Percentiles rank a stretch among this genome's conserved stretches.
Evolutionary conservation across 148 eudicot genomes (phyloP).

Genomic region (Chenopodium suecicum): DNA sequence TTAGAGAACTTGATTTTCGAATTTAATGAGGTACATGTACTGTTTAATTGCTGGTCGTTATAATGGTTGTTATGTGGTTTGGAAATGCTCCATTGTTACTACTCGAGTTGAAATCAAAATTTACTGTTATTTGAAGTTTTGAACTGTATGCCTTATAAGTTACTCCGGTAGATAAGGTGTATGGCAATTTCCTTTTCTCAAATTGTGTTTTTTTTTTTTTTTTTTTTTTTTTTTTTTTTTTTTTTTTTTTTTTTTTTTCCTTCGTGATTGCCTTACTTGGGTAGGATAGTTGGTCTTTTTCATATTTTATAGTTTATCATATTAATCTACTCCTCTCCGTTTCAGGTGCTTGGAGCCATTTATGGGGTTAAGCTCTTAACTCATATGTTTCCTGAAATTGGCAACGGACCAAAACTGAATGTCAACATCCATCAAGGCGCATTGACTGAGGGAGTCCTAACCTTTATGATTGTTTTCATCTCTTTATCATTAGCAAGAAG

Average conservation of each 20-base stretch:
- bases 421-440: slow-evolving; percentile 75
- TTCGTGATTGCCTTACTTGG: not conserved
- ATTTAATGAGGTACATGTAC: not conserved
- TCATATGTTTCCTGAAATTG: slow-evolving; percentile 51
- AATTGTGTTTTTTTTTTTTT: not conserved
- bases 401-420: slow-evolving; percentile 65
- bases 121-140: not conserved
- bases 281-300: not conserved
- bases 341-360: slow-evolving; percentile 78
- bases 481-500: slow-evolving; percentile 50
- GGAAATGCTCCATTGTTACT: not conserved
- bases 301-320: not conserved
- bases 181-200: not conserved
- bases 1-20: not conserved
- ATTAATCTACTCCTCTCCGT: not conserved
- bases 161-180: not conserved
- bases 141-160: not conserved
- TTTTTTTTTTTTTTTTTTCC: too few relatives aligned
- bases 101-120: not conserved
- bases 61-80: not conserved
- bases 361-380: slow-evolving; percentile 64
- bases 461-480: slow-evolving; percentile 57
- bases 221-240: too few relatives aligned
- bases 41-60: not conserved
- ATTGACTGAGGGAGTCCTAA: slow-evolving; percentile 71